Conservation (phyloP, 1,284 basidiomycete genomes). For the Porodaedalea pini region DNA sequence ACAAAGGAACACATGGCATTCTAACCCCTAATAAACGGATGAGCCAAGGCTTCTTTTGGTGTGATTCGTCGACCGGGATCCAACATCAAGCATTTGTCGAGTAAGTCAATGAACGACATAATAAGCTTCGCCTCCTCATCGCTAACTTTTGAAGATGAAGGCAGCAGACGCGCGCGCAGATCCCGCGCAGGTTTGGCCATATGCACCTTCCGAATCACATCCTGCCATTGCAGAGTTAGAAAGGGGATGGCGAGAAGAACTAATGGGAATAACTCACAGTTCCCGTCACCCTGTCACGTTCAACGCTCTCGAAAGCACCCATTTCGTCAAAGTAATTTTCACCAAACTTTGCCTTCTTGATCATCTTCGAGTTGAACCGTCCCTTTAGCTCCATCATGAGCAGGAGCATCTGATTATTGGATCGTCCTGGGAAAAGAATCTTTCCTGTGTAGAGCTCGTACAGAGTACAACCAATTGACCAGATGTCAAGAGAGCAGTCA, state of each 20-base stretch:
- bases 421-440: constrained; percentile 94
- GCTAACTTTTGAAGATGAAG: constrained; percentile 72
- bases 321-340: constrained; percentile 93
- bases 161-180: constrained; percentile 79
- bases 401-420: constrained; percentile 97
- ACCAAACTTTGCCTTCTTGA: constrained; percentile 92
- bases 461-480: constrained; percentile 97
- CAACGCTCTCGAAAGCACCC: constrained; percentile 76
- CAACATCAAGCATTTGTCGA: constrained; percentile 90
- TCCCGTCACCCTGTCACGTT: constrained; percentile 80
- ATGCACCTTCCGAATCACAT: constrained; percentile 76
- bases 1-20: neutral
- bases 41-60: constrained; percentile 83
- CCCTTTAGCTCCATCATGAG: constrained; percentile 98
- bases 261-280: constrained; percentile 51
- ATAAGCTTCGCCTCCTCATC: constrained; percentile 87
- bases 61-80: constrained; percentile 86
- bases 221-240: constrained; percentile 44
- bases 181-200: constrained; percentile 84
- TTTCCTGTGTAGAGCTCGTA: constrained; percentile 99
- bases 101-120: constrained; percentile 82
- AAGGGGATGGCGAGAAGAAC: constrained; percentile 11
- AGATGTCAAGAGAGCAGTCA: constrained; percentile 91
- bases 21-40: constrained; percentile 81
- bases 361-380: constrained; percentile 88